Conservation (phyloP, 306 rosid species). For the Ceratonia siliqua region DNA sequence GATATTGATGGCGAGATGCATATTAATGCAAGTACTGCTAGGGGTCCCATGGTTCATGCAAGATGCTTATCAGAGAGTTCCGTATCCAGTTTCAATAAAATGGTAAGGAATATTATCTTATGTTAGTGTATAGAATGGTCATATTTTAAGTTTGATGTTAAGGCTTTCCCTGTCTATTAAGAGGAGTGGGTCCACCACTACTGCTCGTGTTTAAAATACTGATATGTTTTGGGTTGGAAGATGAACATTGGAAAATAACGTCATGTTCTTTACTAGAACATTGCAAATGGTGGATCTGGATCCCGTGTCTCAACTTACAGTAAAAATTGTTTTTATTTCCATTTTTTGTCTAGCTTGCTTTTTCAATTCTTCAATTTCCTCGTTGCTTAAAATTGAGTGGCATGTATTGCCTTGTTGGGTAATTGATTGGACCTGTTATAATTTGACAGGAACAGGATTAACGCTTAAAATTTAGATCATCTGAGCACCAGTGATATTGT, state of each 20-base stretch:
- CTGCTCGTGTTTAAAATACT: not conserved
- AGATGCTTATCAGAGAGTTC: slow-evolving; percentile 68
- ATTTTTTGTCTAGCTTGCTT: not conserved
- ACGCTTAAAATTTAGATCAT: slow-evolving; percentile 18
- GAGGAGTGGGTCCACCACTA: not conserved
- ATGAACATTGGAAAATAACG: not conserved
- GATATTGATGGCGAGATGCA: slow-evolving; percentile 43
- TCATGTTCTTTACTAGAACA: not conserved
- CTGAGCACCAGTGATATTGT: slow-evolving; percentile 23
- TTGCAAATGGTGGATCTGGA: not conserved
- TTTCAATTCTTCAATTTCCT: not conserved
- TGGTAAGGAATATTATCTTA: slow-evolving; percentile 48
- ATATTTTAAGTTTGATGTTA: slow-evolving; percentile 8
- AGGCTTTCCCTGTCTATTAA: slow-evolving; percentile 14
- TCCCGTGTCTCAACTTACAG: not conserved
- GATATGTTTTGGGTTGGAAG: not conserved
- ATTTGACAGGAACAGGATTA: slow-evolving; percentile 61
- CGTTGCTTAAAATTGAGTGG: slow-evolving; percentile 4
- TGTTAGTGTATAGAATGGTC: slow-evolving; percentile 8
- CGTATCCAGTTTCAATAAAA: slow-evolving; percentile 40
- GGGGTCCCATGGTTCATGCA: slow-evolving; percentile 82
- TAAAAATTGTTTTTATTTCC: not conserved
- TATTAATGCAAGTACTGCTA: slow-evolving; percentile 26
- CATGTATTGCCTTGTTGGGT: not conserved
- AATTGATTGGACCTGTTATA: slow-evolving; percentile 32